These are phyloP conservation scores for Ustilago sp. DNA, from an alignment of 1,284 basidiomycete species.

Conservation along the genomic window DNA sequence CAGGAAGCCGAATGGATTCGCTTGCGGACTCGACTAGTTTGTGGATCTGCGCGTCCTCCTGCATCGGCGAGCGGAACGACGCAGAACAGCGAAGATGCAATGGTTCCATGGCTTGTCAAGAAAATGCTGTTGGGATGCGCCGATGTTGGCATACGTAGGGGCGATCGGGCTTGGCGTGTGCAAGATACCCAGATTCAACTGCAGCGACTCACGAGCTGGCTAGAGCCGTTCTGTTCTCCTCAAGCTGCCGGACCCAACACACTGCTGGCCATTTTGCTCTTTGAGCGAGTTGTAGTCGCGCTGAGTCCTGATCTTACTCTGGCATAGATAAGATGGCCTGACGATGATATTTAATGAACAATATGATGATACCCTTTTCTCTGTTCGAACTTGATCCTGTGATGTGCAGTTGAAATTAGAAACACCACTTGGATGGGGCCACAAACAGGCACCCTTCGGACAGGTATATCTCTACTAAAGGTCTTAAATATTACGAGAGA, in stretches of 20 bases:
- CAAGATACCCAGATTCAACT: slow-evolving; percentile 28
- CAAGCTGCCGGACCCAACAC: slow-evolving; percentile 52
- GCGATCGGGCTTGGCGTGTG: slow-evolving; percentile 7
- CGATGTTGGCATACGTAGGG: slow-evolving; percentile 3
- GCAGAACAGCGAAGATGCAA: neutral
- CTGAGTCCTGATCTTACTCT: slow-evolving; percentile 44
- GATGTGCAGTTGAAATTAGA: too few relatives aligned
- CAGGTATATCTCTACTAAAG: neutral
- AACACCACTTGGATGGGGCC: too few relatives aligned
- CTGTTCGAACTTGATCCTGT: neutral
- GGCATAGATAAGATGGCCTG: slow-evolving; percentile 7
- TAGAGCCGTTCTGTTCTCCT: slow-evolving; percentile 49
- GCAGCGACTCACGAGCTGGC: slow-evolving; percentile 34
- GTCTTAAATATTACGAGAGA: too few relatives aligned
- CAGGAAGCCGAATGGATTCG: slow-evolving; percentile 45
- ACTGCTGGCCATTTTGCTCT: slow-evolving; percentile 42
- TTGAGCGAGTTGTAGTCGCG: slow-evolving; percentile 41
- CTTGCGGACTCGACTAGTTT: slow-evolving; percentile 29
- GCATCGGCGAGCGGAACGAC: neutral
- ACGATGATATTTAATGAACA: neutral
- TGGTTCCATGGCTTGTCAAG: slow-evolving; percentile 13
- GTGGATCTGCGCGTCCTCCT: neutral
- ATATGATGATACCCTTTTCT: slow-evolving; percentile 14
- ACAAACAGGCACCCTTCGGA: too few relatives aligned
- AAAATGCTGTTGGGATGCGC: slow-evolving; percentile 36